Conservation (phyloP, 352 stramenopile species). For the Pythium plurisporium region DNA sequence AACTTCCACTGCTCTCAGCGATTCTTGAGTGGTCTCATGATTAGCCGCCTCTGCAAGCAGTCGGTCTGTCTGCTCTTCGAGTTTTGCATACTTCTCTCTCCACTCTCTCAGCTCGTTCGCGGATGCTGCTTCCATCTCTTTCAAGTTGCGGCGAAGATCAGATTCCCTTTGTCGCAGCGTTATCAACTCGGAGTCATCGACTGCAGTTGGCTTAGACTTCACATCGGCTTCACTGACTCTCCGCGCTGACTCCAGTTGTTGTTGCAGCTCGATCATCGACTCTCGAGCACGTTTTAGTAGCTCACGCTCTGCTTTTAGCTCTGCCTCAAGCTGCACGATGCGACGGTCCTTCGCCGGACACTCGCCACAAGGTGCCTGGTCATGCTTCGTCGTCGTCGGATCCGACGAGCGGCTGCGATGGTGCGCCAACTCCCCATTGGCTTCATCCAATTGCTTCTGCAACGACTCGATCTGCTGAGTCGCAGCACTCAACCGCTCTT, state of each 20-base stretch:
- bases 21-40: neutral
- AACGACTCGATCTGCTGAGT: slow-evolving; percentile 6
- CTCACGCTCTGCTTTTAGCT: neutral
- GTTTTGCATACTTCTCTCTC: neutral
- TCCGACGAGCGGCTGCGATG: neutral
- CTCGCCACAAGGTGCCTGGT: neutral
- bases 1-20: neutral
- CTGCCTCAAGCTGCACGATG: slow-evolving; percentile 1
- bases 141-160: slow-evolving; percentile 7
- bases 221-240: neutral
- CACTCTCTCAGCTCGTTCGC: neutral
- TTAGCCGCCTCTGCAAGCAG: neutral
- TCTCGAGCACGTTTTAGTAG: neutral
- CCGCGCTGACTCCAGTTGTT: neutral
- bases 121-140: neutral
- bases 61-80: neutral
- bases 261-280: neutral
- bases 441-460: slow-evolving; percentile 6
- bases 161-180: slow-evolving; percentile 1
- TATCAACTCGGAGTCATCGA: slow-evolving; percentile 1
- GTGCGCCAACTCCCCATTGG: neutral
- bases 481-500: slow-evolving; percentile 2
- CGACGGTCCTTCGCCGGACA: neutral
- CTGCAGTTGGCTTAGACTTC: neutral
- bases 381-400: neutral